Conservation (phyloP, 2,329 filamentous ascomycete species). For the Trichoderma harzianum region DNA sequence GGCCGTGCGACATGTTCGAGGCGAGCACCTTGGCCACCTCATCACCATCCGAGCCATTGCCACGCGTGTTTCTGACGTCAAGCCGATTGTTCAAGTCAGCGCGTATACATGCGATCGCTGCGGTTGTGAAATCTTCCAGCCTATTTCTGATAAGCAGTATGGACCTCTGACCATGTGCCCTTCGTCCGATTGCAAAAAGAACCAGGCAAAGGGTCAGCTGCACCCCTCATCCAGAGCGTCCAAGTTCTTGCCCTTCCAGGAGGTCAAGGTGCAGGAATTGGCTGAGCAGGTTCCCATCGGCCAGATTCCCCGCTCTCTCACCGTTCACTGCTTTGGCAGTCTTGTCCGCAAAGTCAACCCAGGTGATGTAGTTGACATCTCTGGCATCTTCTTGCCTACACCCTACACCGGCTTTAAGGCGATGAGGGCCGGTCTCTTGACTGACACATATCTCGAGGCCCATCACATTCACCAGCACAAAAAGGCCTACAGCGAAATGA, state of each 20-base stretch:
- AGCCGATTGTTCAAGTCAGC: constrained; percentile 95
- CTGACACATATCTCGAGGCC: constrained; percentile 94
- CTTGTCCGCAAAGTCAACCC: constrained; percentile 85
- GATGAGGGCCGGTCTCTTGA: constrained; percentile 91
- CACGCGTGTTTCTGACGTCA: constrained; percentile 94
- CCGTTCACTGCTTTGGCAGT: constrained; percentile 82
- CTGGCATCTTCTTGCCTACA: constrained; percentile 92
- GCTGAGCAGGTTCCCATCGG: constrained; percentile 98
- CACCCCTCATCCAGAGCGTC: constrained; percentile 94
- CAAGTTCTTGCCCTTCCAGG: constrained; percentile 96
- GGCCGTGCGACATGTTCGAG: constrained; percentile 89
- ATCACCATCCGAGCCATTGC: constrained; percentile 94
- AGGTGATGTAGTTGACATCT: constrained; percentile 89
- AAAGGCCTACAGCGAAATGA: constrained; percentile 92
- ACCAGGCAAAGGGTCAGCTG: constrained; percentile 89
- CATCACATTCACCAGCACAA: constrained; percentile 95
- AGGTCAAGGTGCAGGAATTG: constrained; percentile 98
- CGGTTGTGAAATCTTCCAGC: constrained; percentile 96
- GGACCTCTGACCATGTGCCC: constrained; percentile 83
- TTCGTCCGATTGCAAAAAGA: constrained; percentile 83
- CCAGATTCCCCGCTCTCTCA: constrained; percentile 90
- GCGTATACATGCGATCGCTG: constrained; percentile 97
- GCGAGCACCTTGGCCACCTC: constrained; percentile 86
- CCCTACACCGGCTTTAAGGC: constrained; percentile 99
- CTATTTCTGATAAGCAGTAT: constrained; percentile 86